A percentile compares a stretch with the other conserved stretches of the same genome.
Evolutionary conservation across 306 rosid genomes (phyloP).

Genomic region (Luffa acutangula): DNA sequence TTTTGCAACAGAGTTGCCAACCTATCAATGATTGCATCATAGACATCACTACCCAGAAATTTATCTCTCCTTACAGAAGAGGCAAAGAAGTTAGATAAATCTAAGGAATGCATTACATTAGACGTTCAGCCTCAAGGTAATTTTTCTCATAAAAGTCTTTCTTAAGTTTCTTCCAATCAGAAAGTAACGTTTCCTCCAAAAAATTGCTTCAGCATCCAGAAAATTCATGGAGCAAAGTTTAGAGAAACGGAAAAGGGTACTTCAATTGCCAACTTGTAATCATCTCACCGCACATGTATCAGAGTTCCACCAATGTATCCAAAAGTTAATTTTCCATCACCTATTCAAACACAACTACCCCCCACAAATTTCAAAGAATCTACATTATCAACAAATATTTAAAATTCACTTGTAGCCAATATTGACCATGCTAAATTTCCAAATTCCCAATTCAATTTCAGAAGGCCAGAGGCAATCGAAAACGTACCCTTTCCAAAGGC

Average conservation of each 20-base stretch:
- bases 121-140: neutral
- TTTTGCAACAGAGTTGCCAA: neutral
- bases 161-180: neutral
- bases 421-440: neutral
- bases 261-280: neutral
- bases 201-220: neutral
- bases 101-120: neutral
- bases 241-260: neutral
- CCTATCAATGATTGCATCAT: neutral
- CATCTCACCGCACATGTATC: neutral
- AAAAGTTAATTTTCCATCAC: neutral
- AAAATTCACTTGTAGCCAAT: neutral
- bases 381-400: neutral
- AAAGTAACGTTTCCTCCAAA: neutral
- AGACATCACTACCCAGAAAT: neutral
- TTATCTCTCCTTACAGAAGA: neutral
- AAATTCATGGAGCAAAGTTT: neutral
- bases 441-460: neutral
- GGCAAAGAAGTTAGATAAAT: neutral
- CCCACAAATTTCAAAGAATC: neutral
- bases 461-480: neutral
- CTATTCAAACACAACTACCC: neutral
- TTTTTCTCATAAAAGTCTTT: neutral
- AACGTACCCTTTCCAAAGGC: conserved; percentile 55
- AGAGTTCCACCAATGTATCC: neutral